phyloP scores from a whole-genome alignment of 306 rosid species.

The Morella rubra region DNA sequence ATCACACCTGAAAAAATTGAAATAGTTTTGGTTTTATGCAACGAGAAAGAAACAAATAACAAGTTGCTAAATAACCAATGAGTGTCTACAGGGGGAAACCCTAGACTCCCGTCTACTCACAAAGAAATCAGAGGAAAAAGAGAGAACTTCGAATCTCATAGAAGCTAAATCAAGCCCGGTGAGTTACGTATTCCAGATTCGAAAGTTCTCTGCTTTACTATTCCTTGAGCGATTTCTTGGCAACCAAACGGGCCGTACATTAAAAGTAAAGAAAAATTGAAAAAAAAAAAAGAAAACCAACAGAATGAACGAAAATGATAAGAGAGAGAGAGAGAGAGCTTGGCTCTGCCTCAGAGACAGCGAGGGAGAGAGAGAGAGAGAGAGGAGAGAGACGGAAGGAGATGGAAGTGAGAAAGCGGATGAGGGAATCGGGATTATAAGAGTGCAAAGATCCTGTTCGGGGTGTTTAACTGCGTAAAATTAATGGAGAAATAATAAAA shows the following conservation, averaged over 20 bases:
- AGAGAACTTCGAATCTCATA: background rate
- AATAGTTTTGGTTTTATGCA: background rate
- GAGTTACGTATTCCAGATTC: slow-evolving; percentile 7
- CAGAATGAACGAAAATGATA: slow-evolving; percentile 5
- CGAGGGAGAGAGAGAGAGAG: background rate
- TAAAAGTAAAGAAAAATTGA: background rate
- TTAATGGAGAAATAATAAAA: too few species aligned
- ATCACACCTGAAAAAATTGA: background rate
- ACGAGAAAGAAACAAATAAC: background rate
- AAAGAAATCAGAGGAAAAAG: slow-evolving; percentile 6
- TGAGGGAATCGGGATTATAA: background rate
- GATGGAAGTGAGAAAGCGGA: background rate
- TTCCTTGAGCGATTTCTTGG: background rate
- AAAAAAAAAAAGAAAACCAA: background rate
- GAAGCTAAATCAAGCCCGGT: background rate
- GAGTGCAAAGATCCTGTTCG: too few species aligned
- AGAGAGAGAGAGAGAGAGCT: slow-evolving; percentile 9
- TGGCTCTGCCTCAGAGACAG: background rate
- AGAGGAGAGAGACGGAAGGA: too few species aligned
- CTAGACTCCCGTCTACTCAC: slow-evolving; percentile 19
- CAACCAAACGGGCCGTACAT: slow-evolving; percentile 11
- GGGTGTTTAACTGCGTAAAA: too few species aligned
- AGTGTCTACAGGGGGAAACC: slow-evolving; percentile 22
- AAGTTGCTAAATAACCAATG: background rate
- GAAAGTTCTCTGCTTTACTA: slow-evolving; percentile 2